Evolutionary conservation across 2,329 filamentous ascomycete genomes (phyloP).

Genomic region (Endoconidiophora laricicola): DNA sequence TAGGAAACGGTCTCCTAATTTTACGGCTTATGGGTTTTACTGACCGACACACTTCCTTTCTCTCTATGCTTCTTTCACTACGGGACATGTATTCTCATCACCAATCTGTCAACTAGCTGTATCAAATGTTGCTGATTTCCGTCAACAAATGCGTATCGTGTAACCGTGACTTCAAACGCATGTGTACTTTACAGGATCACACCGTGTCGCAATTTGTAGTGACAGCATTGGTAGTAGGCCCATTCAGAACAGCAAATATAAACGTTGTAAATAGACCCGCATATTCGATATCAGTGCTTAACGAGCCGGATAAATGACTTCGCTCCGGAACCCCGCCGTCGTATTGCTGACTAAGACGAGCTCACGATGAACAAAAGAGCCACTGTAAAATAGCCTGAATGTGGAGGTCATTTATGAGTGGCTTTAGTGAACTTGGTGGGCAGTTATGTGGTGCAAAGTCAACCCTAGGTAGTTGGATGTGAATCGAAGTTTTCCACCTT

Average conservation of each 20-base stretch:
- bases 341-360: slow-evolving; percentile 3
- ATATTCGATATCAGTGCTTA: neutral
- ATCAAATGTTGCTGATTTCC: no score
- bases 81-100: no score
- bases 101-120: no score
- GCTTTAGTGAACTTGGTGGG: slow-evolving; percentile 1
- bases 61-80: neutral
- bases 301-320: neutral
- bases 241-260: neutral
- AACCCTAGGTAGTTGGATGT: slow-evolving; percentile 11
- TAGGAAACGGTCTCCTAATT: slow-evolving; percentile 14
- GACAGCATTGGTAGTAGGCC: neutral
- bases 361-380: neutral
- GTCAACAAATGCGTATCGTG: no score
- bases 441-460: slow-evolving; percentile 3
- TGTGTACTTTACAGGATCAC: no score
- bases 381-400: slow-evolving; percentile 9
- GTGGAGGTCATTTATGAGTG: slow-evolving; percentile 7
- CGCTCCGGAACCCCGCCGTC: neutral
- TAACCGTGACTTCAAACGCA: no score
- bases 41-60: slow-evolving; percentile 7
- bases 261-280: neutral
- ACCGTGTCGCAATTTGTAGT: no score
- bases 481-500: slow-evolving; percentile 12
- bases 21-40: slow-evolving; percentile 12